A percentile compares a stretch with the other conserved stretches of the same genome.
phyloP scores from a whole-genome alignment of 2,329 filamentous ascomycete species.

The Byssochlamys sp. region DNA sequence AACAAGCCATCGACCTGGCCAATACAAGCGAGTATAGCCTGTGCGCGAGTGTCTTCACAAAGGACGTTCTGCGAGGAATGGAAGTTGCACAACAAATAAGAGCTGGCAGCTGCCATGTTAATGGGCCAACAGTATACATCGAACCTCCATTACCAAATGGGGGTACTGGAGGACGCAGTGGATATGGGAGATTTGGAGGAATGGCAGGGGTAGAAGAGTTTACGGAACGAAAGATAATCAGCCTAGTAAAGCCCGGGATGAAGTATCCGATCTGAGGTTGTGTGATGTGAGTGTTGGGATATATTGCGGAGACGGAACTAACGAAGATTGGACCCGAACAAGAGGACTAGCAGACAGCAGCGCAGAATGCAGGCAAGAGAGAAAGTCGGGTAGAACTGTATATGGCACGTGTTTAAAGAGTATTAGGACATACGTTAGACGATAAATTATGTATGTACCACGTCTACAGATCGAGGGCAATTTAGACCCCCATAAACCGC shows the following conservation, averaged over 20 bases:
- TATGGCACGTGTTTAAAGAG: too few relatives aligned
- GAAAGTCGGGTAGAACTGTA: too few relatives aligned
- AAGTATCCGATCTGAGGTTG: slow-evolving; percentile 5
- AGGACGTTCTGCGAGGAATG: slow-evolving; percentile 5
- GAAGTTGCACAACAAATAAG: slow-evolving; percentile 4
- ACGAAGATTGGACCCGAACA: neutral
- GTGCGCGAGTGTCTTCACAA: slow-evolving; percentile 7
- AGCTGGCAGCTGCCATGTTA: slow-evolving; percentile 31
- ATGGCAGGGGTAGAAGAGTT: slow-evolving; percentile 28
- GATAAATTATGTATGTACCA: too few relatives aligned
- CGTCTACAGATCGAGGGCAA: too few relatives aligned
- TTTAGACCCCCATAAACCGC: neutral
- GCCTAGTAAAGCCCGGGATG: slow-evolving; percentile 10
- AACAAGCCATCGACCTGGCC: slow-evolving; percentile 3
- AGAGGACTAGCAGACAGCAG: too few relatives aligned
- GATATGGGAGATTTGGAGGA: slow-evolving; percentile 36
- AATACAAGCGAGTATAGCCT: slow-evolving; percentile 1
- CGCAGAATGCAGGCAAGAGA: too few relatives aligned
- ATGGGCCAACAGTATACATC: slow-evolving; percentile 38
- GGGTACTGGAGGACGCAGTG: slow-evolving; percentile 31
- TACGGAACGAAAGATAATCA: slow-evolving; percentile 30
- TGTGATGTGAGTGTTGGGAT: too few relatives aligned
- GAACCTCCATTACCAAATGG: slow-evolving; percentile 36
- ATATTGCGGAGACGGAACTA: neutral
- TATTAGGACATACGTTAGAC: too few relatives aligned